phyloP scores from a whole-genome alignment of 1,284 basidiomycete species.

The Malassezia slooffiae region DNA sequence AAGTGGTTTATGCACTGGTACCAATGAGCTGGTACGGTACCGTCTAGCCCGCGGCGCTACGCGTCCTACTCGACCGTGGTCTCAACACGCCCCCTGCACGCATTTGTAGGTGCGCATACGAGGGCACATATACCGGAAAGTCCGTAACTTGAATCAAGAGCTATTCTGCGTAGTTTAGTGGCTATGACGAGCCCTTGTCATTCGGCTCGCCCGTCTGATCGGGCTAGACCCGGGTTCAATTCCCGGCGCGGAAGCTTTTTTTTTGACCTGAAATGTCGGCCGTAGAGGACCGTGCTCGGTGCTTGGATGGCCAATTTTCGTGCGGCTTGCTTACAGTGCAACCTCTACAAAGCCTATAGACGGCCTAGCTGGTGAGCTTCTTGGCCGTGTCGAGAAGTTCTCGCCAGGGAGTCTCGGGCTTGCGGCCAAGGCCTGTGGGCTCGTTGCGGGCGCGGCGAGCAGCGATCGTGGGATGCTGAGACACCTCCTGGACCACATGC shows the following conservation, averaged over 20 bases:
- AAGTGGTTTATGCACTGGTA: no score
- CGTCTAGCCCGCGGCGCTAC: no score
- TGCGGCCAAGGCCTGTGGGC: conserved; percentile 18
- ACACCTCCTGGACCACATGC: conserved; percentile 21
- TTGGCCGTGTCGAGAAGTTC: conserved; percentile 10
- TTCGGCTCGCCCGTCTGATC: not conserved
- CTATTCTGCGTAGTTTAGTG: conserved; percentile 19
- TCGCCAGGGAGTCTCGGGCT: conserved; percentile 26
- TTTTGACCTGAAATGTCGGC: not conserved
- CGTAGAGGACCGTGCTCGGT: not conserved
- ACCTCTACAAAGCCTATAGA: no score
- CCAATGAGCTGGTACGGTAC: no score
- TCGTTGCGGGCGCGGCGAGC: not conserved
- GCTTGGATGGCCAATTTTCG: not conserved
- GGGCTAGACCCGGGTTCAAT: conserved; percentile 21
- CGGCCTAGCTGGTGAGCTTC: no score
- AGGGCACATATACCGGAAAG: no score
- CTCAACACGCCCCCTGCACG: no score
- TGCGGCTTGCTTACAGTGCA: no score
- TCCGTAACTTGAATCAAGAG: no score
- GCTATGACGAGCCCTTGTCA: conserved; percentile 20
- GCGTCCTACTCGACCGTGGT: no score
- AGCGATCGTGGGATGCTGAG: not conserved
- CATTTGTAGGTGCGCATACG: no score
- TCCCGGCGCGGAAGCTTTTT: conserved; percentile 19